These are phyloP conservation scores for Fulvia fulva DNA, from an alignment of 2,329 filamentous ascomycete species.

Conservation along the genomic window DNA sequence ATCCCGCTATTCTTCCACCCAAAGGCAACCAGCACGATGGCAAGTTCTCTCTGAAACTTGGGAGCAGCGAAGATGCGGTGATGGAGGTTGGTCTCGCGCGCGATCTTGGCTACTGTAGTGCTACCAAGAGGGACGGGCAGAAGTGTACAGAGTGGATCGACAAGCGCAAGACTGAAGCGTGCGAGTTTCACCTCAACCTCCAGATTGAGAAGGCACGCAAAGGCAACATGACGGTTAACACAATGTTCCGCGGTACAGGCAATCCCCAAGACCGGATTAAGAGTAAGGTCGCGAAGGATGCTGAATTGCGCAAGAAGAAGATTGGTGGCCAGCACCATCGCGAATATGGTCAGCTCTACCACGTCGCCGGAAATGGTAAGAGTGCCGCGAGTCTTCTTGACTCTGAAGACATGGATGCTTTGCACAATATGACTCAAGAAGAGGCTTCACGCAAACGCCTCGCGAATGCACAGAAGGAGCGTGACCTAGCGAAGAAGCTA, in stretches of 20 bases:
- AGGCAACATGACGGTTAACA: conserved; percentile 74
- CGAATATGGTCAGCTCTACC: conserved; percentile 50
- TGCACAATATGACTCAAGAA: conserved; percentile 50
- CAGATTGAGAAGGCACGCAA: conserved; percentile 68
- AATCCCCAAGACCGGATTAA: conserved; percentile 12
- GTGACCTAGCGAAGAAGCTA: conserved; percentile 66
- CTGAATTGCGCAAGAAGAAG: conserved; percentile 17
- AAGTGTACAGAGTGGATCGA: conserved; percentile 83
- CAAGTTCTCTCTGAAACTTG: conserved; percentile 79
- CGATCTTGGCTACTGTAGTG: conserved; percentile 85
- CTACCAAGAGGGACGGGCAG: conserved; percentile 77
- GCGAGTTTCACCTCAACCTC: conserved; percentile 86
- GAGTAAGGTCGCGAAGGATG: conserved; percentile 7
- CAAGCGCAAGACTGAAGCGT: conserved; percentile 79
- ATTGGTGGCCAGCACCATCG: conserved; percentile 53
- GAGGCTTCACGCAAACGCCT: conserved; percentile 64
- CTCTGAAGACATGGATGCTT: conserved; percentile 55
- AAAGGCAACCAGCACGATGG: conserved; percentile 72
- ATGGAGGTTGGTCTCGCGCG: conserved; percentile 81
- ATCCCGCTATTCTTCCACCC: conserved; percentile 86
- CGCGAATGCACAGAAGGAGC: conserved; percentile 65
- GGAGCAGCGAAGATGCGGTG: conserved; percentile 80
- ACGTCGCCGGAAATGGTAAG: conserved; percentile 32
- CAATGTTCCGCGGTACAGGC: conserved; percentile 43
- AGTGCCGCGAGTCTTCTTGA: conserved; percentile 63